phyloP scores from a whole-genome alignment of 306 rosid species.

The Dalbergia cochinchinensis region DNA sequence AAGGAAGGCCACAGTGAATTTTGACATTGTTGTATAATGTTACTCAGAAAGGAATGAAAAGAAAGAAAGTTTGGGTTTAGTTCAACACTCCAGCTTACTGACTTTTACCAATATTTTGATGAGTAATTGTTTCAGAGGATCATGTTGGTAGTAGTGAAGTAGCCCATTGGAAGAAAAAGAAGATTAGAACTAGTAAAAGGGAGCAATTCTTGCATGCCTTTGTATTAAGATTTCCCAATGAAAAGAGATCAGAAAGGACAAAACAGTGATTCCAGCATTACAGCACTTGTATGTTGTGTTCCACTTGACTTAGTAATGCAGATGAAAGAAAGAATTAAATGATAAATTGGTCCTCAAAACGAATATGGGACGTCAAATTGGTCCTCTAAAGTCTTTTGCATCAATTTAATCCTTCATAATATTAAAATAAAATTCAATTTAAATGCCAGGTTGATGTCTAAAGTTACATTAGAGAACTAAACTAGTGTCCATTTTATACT shows the following conservation, averaged over 20 bases:
- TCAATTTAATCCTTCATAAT: too few relatives aligned
- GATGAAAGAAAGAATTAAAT: background rate
- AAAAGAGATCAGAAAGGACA: background rate
- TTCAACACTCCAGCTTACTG: background rate
- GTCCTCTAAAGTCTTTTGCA: too few relatives aligned
- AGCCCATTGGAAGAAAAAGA: background rate
- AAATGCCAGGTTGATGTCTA: too few relatives aligned
- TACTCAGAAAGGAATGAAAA: constrained; percentile 50
- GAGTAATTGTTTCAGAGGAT: background rate
- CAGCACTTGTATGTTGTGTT: background rate
- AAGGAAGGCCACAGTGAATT: constrained; percentile 50
- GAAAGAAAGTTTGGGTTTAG: constrained; percentile 44
- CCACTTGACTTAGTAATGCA: background rate
- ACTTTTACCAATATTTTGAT: background rate
- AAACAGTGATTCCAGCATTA: background rate
- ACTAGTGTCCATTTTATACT: too few relatives aligned
- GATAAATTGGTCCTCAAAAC: too few relatives aligned
- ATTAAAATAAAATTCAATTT: too few relatives aligned
- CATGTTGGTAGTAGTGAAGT: background rate
- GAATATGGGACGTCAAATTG: too few relatives aligned
- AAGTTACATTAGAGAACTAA: too few relatives aligned
- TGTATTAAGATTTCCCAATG: background rate
- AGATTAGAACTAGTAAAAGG: background rate
- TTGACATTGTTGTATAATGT: constrained; percentile 49
- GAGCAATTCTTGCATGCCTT: background rate